Percentiles rank a stretch among this genome's conserved stretches.
Conservation (phyloP, 2,329 filamentous ascomycete species). For the Penicillium sp. region DNA sequence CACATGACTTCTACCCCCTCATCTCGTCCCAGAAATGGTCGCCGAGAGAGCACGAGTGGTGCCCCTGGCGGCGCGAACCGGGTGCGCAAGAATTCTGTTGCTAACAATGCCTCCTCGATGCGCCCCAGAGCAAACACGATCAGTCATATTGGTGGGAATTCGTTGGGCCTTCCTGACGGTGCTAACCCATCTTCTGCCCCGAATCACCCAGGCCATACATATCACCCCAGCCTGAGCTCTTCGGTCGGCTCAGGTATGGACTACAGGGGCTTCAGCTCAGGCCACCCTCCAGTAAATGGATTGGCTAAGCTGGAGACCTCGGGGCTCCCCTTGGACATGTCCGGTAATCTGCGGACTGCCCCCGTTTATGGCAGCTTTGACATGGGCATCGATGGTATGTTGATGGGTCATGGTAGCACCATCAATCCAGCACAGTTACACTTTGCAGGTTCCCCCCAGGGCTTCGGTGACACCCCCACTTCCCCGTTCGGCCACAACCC, state of each 20-base stretch:
- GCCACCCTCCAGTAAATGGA: slow-evolving; percentile 57
- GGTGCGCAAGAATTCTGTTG: slow-evolving; percentile 90
- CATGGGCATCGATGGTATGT: slow-evolving; percentile 66
- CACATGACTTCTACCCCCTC: slow-evolving; percentile 90
- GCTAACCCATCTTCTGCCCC: slow-evolving; percentile 27
- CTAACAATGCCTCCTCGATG: slow-evolving; percentile 61
- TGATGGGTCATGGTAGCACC: slow-evolving; percentile 64
- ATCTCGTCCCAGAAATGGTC: slow-evolving; percentile 74
- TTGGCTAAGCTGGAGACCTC: slow-evolving; percentile 83
- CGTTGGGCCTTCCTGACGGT: slow-evolving; percentile 61
- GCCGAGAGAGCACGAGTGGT: slow-evolving; percentile 81
- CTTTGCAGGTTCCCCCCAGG: slow-evolving; percentile 73
- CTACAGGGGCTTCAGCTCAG: slow-evolving; percentile 64
- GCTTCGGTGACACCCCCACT: slow-evolving; percentile 41
- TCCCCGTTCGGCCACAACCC: slow-evolving; percentile 43
- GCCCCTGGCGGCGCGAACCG: slow-evolving; percentile 63
- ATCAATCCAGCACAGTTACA: slow-evolving; percentile 71
- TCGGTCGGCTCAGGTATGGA: slow-evolving; percentile 55
- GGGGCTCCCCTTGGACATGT: slow-evolving; percentile 64
- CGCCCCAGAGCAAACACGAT: slow-evolving; percentile 93
- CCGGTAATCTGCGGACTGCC: slow-evolving; percentile 73
- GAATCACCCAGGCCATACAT: slow-evolving; percentile 54
- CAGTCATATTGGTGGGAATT: slow-evolving; percentile 79
- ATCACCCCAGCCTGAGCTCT: slow-evolving; percentile 72
- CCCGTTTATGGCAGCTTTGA: slow-evolving; percentile 69